phyloP scores from a whole-genome alignment of 2,329 filamentous ascomycete genomes.

The Penicillium polonicum region DNA sequence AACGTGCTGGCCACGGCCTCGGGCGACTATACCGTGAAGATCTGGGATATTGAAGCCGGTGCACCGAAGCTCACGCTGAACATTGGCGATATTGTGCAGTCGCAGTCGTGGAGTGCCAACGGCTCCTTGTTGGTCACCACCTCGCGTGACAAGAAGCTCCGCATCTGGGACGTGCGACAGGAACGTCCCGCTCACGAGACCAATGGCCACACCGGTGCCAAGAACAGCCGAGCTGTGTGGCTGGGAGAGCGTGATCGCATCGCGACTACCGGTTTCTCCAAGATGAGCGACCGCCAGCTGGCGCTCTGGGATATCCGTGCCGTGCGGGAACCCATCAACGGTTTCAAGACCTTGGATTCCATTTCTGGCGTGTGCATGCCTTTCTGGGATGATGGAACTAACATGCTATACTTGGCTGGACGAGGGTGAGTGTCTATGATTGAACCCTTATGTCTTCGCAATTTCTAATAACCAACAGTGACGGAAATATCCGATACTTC shows the following conservation, averaged over 20 bases:
- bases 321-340: constrained; percentile 76
- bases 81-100: constrained; percentile 90
- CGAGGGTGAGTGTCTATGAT: constrained; percentile 69
- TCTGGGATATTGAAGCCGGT: constrained; percentile 88
- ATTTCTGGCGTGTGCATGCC: constrained; percentile 99
- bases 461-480: constrained; percentile 52
- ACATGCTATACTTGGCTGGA: constrained; percentile 92
- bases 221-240: constrained; percentile 97
- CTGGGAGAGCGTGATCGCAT: constrained; percentile 95
- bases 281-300: constrained; percentile 96
- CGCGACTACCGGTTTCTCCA: constrained; percentile 94
- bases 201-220: constrained; percentile 83
- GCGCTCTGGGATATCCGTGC: constrained; percentile 92
- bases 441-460: not conserved
- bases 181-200: constrained; percentile 83
- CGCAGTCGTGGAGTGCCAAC: constrained; percentile 90
- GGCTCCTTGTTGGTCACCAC: constrained; percentile 86
- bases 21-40: constrained; percentile 89
- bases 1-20: constrained; percentile 94
- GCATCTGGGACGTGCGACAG: constrained; percentile 95
- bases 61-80: constrained; percentile 73
- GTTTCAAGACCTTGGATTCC: constrained; percentile 86
- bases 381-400: constrained; percentile 97
- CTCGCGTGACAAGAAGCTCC: constrained; percentile 95
- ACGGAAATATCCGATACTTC: constrained; percentile 98